Percentiles rank a stretch among this genome's conserved stretches.
These are phyloP conservation scores for Boletus sensibilis DNA, from an alignment of 768 basidiomycete species.

Conservation along the genomic window DNA sequence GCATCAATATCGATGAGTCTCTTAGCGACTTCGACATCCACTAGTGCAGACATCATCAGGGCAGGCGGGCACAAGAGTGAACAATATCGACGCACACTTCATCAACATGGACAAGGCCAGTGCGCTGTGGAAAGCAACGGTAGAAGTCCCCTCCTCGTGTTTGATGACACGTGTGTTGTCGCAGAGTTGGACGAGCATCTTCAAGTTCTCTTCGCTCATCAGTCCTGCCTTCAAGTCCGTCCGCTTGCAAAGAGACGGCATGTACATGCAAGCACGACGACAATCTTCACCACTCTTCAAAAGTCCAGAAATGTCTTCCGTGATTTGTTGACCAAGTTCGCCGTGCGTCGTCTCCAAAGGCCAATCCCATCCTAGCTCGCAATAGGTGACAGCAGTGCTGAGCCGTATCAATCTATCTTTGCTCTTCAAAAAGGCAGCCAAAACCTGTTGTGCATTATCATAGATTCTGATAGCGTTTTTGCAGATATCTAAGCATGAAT, in stretches of 20 bases:
- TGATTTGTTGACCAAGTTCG: conserved; percentile 5
- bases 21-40: conserved; percentile 12
- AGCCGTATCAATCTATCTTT: conserved; percentile 20
- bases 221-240: conserved; percentile 10
- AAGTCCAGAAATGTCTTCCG: conserved; percentile 14
- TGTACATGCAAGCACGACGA: conserved; percentile 27
- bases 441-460: conserved; percentile 1
- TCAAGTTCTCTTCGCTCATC: conserved; percentile 19
- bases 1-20: conserved; percentile 15
- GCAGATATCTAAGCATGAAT: conserved; percentile 11
- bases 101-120: conserved; percentile 29
- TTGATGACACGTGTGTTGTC: conserved; percentile 5
- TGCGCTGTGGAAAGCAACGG: conserved; percentile 22
- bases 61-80: not conserved
- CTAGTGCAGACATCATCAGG: conserved; percentile 4
- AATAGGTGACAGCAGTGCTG: conserved; percentile 26
- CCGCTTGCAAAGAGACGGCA: conserved; percentile 31
- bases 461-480: conserved; percentile 5
- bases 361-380: conserved; percentile 26
- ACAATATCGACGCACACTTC: conserved; percentile 13
- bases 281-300: conserved; percentile 6
- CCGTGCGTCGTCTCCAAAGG: conserved; percentile 2
- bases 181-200: conserved; percentile 18
- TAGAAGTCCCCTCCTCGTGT: conserved; percentile 19
- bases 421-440: conserved; percentile 16